These are phyloP conservation scores for Coemansia sp. DNA, from an alignment of 192 early-diverging fungal genomes.

Conservation along the genomic window DNA sequence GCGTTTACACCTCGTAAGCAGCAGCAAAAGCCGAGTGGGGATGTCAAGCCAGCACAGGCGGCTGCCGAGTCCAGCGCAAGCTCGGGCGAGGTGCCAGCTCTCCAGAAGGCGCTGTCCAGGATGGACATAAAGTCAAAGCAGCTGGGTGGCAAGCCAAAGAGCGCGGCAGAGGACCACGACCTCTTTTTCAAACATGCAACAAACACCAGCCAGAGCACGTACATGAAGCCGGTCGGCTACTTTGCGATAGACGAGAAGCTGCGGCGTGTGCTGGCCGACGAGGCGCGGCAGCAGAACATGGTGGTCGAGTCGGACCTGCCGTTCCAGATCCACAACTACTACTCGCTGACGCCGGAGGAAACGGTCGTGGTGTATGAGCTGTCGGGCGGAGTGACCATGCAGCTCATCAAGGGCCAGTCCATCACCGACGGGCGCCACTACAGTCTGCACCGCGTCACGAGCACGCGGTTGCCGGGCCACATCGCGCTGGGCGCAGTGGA, in stretches of 20 bases:
- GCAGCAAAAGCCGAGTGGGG: constrained; percentile 14
- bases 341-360: constrained; percentile 72
- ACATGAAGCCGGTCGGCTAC: constrained; percentile 74
- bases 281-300: constrained; percentile 22
- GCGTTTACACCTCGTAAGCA: constrained; percentile 23
- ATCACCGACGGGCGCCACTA: constrained; percentile 84
- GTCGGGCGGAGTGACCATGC: constrained; percentile 62
- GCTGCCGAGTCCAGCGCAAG: too few relatives aligned
- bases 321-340: constrained; percentile 84
- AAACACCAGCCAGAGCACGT: constrained; percentile 57
- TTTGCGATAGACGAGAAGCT: constrained; percentile 85
- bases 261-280: constrained; percentile 71
- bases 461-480: constrained; percentile 72
- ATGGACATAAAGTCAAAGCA: too few relatives aligned
- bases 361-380: constrained; percentile 51
- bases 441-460: constrained; percentile 75
- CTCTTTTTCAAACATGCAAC: constrained; percentile 14
- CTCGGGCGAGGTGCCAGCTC: constrained; percentile 1
- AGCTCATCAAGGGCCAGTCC: constrained; percentile 82
- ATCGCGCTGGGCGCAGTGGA: constrained; percentile 80
- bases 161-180: too few relatives aligned
- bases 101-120: too few relatives aligned
- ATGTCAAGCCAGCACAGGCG: too few relatives aligned
- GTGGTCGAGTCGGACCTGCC: constrained; percentile 64
- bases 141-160: too few relatives aligned